phyloP scores from a whole-genome alignment of 139 green algal species.

The Tetraselmis chui region DNA sequence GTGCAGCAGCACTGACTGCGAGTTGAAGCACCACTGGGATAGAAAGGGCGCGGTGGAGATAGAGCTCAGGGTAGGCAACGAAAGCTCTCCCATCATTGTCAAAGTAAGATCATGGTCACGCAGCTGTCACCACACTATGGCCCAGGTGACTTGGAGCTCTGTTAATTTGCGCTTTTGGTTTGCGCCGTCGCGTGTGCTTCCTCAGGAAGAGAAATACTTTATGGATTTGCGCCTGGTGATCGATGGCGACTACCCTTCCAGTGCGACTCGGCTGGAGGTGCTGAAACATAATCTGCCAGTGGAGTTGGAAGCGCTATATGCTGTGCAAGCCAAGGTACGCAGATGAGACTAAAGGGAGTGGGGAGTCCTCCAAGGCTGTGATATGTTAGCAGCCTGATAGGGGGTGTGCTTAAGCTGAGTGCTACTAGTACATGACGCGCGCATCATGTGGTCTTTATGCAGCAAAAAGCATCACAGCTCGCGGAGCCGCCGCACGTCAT shows the following conservation, averaged over 20 bases:
- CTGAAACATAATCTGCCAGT: not conserved
- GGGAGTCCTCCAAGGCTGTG: too few relatives aligned
- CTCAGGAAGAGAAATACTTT: not conserved
- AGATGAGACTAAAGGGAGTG: too few relatives aligned
- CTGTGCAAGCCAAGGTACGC: not conserved
- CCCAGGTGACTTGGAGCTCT: too few relatives aligned
- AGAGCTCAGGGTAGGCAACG: not conserved
- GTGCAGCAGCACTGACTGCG: not conserved
- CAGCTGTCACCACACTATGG: too few relatives aligned
- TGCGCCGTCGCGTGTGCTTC: too few relatives aligned
- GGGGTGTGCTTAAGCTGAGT: too few relatives aligned
- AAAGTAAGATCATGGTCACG: too few relatives aligned
- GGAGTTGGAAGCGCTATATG: not conserved
- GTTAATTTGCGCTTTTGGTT: too few relatives aligned
- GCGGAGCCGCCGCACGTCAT: not conserved
- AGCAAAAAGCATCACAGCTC: not conserved
- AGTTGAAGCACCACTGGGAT: not conserved
- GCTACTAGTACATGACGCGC: too few relatives aligned
- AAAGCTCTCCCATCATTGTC: too few relatives aligned
- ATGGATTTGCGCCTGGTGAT: not conserved
- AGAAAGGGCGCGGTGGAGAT: not conserved
- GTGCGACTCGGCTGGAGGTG: not conserved
- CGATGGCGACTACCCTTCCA: not conserved
- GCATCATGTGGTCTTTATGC: too few relatives aligned
- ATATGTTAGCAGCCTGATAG: too few relatives aligned